Evolutionary conservation across 352 stramenopile species (phyloP), one percentile per base, ranked within the genome.

Genomic region (Phytophthora agathidicida): DNA sequence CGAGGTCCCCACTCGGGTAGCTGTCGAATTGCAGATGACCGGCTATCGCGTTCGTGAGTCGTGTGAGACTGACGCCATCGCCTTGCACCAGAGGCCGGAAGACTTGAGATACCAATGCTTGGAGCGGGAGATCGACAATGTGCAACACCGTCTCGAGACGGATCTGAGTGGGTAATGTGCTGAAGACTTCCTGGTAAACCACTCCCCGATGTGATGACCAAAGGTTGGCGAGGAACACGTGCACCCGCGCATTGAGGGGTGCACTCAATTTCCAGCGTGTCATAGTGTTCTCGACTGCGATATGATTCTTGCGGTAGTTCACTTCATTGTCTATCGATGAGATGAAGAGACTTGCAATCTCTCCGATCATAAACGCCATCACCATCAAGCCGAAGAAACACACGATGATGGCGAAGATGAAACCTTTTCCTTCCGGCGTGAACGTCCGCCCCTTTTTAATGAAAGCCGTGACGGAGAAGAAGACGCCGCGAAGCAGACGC

Each of bases 361-460:
- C 78, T 5, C 81, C 77, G 44, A 89, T 89, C 67, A 89, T 83
- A 58, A 89, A 91, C 2, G 74, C 76, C 73, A 86, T 88, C 1
- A 73, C 64, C 13, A 91, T 64, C 1, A 83, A 39, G 0, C 81
- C 75, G 3, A 68, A 30, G 44, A 89, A 88, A 48, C 74, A 88
- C 14, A 83, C 63, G 2, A 66, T n/a, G 43, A 86, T 77, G 10
- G 77, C 74, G 37, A 91, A 89, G 2, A 76, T 57, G 31, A 73
- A 60, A 8, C 20, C 46, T 17, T 67, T 77, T 0, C 61, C 69
- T 28, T 72, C 58, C 0, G 72, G 68, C 6, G 56, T 62, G 39
- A 78, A 78, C 0, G 68, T 81, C 2, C 72, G 65, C 8, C 68
- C 54, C 28, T 81, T 91, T 37, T 91, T 91, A 8, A 83, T 68